Evolutionary conservation across 768 basidiomycete species (phyloP), one percentile per base, ranked within the genome.

Genomic region (Boletales sp.): DNA sequence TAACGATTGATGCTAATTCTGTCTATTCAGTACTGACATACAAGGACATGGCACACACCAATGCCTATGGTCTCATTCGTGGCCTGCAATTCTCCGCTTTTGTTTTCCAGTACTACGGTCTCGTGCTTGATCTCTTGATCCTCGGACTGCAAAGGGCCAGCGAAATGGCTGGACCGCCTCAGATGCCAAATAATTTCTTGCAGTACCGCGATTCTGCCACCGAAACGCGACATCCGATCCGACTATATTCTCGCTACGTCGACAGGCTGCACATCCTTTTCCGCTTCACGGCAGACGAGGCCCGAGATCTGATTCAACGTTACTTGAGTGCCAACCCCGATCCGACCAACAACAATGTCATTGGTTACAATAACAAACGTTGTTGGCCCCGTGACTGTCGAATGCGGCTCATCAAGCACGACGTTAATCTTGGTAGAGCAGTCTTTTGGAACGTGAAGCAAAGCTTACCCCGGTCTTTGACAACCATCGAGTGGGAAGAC

Each of bases 361-460:
- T 97, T 55, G 96, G 95, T 1, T 99, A 97, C 71, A 97, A 97
- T 74, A 98, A 97, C 77, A 96, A 95, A 71, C 86, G 93, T 44
- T 98, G 96, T 73, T 99, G 96, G 96, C 96, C 96, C 34, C 82
- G 94, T 57, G 96, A 99, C 71, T 99, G 96, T 69, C 87, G 96
- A 51, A 99, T 99, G 96, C 79, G 96, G 32, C 78, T 99, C 50
- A 95, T 96, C 77, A 99, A 99, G 72, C 96, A 99, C 69, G 96
- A 99, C 65, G 96, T 98, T 71, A 98, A 99, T 70, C 77, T 99
- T 40, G 96, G 95, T 18, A 82, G 96, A 54, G 96, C 96, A 2
- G 96, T 97, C 9, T 98, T 96, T 73, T 99, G 95, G 96, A 98
- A 99, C 64, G 91, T 98, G 68, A 96, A 97, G 73, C 94, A 97